phyloP scores from a whole-genome alignment of 2,329 filamentous ascomycete species.

The Epichloe gansuensis region DNA sequence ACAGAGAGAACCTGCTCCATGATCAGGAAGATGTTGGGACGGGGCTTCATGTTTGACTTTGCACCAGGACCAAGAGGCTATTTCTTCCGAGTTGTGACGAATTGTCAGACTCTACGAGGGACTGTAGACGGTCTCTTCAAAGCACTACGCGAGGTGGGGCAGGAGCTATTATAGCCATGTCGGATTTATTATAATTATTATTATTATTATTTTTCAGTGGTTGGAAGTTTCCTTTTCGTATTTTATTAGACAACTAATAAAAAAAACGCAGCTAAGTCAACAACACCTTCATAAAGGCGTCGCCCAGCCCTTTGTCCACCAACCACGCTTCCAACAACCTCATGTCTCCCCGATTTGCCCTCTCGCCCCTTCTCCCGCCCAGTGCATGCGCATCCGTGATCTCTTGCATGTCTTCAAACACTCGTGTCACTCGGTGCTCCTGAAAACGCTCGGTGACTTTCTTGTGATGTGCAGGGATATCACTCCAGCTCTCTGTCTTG shows the following conservation, averaged over 20 bases:
- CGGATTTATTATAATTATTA: background rate
- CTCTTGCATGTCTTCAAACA: constrained; percentile 28
- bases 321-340: constrained; percentile 39
- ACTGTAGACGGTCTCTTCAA: constrained; percentile 43
- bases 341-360: constrained; percentile 41
- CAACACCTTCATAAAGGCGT: constrained; percentile 1
- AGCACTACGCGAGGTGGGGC: constrained; percentile 35
- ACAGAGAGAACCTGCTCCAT: constrained; percentile 36
- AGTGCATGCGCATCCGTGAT: constrained; percentile 37
- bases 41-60: constrained; percentile 50
- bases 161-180: constrained; percentile 5
- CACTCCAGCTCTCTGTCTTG: constrained; percentile 51
- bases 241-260: no score
- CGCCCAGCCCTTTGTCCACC: background rate
- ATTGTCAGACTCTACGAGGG: constrained; percentile 37
- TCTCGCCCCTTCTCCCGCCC: constrained; percentile 34
- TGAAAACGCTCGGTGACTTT: constrained; percentile 46
- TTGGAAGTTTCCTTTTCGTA: background rate
- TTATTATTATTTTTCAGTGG: no score
- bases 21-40: constrained; percentile 31
- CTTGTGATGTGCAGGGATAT: constrained; percentile 49
- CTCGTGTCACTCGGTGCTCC: constrained; percentile 25
- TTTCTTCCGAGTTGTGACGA: constrained; percentile 47
- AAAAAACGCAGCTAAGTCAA: background rate
- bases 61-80: constrained; percentile 41